Conservation (phyloP, 2,329 filamentous ascomycete species). For the Colletotrichum lupini region DNA sequence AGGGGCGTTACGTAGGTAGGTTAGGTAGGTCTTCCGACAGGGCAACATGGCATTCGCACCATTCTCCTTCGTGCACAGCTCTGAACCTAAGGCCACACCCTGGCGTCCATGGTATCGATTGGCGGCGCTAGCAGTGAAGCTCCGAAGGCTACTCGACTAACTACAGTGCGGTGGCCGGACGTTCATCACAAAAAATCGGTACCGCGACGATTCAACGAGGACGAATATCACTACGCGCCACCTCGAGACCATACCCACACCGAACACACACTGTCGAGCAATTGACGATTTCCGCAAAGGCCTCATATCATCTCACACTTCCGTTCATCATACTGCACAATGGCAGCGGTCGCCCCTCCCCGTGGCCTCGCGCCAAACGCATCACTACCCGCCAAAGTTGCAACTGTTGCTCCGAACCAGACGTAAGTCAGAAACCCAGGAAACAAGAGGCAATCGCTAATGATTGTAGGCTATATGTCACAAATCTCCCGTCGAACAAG, state of each 20-base stretch:
- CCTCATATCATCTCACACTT: neutral
- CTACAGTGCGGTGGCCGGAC: slow-evolving; percentile 24
- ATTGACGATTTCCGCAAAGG: too few relatives aligned
- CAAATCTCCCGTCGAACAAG: slow-evolving; percentile 86
- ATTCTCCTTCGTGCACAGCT: neutral
- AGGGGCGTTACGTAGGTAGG: slow-evolving; percentile 15
- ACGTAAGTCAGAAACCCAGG: slow-evolving; percentile 64
- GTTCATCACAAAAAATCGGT: slow-evolving; percentile 22
- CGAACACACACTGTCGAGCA: neutral
- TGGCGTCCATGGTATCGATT: slow-evolving; percentile 3
- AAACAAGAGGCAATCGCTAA: slow-evolving; percentile 15
- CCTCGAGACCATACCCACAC: neutral
- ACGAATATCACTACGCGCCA: slow-evolving; percentile 5
- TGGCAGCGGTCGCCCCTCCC: slow-evolving; percentile 50
- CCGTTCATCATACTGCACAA: slow-evolving; percentile 32
- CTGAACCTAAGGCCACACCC: slow-evolving; percentile 31
- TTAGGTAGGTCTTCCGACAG: slow-evolving; percentile 6
- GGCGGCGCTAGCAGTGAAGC: slow-evolving; percentile 20
- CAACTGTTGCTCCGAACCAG: slow-evolving; percentile 75
- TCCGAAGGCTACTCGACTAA: slow-evolving; percentile 1
- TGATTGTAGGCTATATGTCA: slow-evolving; percentile 79
- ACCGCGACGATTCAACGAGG: slow-evolving; percentile 19
- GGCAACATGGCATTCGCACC: slow-evolving; percentile 1
- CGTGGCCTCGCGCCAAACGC: slow-evolving; percentile 54
- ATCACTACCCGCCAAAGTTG: slow-evolving; percentile 61